Evolutionary conservation across 2,329 filamentous ascomycete genomes (phyloP), one percentile per base, ranked within the genome.

Genomic region (Xylariaceae sp.): DNA sequence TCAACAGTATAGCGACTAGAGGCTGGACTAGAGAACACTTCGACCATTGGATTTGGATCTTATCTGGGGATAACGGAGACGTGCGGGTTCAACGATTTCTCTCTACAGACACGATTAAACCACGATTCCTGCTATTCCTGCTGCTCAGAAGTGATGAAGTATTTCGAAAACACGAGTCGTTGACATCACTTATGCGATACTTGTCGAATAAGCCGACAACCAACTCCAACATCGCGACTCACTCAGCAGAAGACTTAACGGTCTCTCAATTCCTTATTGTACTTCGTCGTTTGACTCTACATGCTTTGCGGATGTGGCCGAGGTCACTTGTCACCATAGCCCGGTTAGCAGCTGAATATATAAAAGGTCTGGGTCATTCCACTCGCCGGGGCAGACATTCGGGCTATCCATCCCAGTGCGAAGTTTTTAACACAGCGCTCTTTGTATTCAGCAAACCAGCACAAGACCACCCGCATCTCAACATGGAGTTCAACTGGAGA

Each of bases 401-500:
- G 6, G 6, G 6, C 6, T 26, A 26, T 11, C 22, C 11, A 6
- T 47, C 57, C 9, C 57, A 60, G 29, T 66, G 65, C 39, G 34
- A 46, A 4, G 32, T 74, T 4, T 67, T 69, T 52, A 76, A 76
- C 49, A 39, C 51, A 18, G 57, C 66, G 2, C 52, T 77, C 4
- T 45, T 43, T 17, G 49, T 57, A 4, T 62, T 76, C 16, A 63
- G 61, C 18, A 52, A 53, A 37, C 63, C 64, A 13, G 55, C 69
- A 3, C 48, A 53, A 0, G 46, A 55, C 16, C 44, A 59, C 2
- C 64, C 68, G 1, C 48, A 67, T 17, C 40, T 47, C 3, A 64
- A 69, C 29, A 68, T 67, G 58, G 55, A 59, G 3, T 65, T 71
- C 56, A 76, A 74, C 47, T 83, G 80, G 80, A 66, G 73, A 41